Evolutionary conservation across 257 asterid species (phyloP), one percentile per base, ranked within the genome.

Genomic region (Handroanthus guayacan): DNA sequence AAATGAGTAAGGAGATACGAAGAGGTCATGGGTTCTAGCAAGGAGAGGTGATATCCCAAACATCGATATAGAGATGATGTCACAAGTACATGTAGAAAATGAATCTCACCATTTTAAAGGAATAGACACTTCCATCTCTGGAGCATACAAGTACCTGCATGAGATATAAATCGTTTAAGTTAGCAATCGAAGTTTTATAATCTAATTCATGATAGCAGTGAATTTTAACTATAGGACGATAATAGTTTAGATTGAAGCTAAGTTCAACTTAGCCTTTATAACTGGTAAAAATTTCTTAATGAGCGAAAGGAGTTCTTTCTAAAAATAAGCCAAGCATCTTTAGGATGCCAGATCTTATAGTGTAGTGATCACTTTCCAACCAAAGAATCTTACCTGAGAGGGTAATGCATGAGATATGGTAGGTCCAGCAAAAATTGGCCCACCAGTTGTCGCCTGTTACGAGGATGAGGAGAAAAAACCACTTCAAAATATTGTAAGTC

Each of bases 361-460:
- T 61, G 17, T 5, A 64, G 14, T 12, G 50, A 52, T 71, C 60
- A 75, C 76, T 71, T 58, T 74, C 17, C 55, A 66, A 72, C 51
- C 69, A 14, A 74, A 72, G 78, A 75, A 50, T 38, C 74, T 82
- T 65, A 92, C 97, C 96, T 94, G 94, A 34, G 88, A 89, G 75
- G 96, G 87, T 81, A 92, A 81, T 37, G 84, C 79, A 51, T 25
- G 85, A 74, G 97, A 82, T 67, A 83, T 81, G 89, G 97, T 83
- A 67, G 96, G 96, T 85, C 97, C 98, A 79, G 94, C 94, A 70
- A 94, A 94, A 76, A 92, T 83, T 73, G 98, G 98, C 74, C 97
- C 98, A 62, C 89, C 88, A 57, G 97, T 90, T 78, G 80, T 84
- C 79, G 77, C 96, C 97, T 92, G 87, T 82, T 51, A 54, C 63